Evolutionary conservation across 2,329 filamentous ascomycete species (phyloP), one percentile per base, ranked within the genome.

Genomic region (Alternaria brassicicola): DNA sequence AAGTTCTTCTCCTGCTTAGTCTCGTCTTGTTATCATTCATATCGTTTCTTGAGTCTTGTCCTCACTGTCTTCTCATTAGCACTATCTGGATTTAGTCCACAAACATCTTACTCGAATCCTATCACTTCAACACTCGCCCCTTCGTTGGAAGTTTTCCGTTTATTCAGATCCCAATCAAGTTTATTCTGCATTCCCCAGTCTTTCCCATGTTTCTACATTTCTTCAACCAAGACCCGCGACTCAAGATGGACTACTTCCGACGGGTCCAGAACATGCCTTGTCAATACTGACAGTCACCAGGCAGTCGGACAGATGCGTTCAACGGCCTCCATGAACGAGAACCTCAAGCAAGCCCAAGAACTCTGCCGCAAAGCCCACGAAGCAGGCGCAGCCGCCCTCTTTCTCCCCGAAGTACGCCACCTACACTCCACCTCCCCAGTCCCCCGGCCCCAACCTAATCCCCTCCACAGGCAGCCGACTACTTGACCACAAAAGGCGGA

Each of bases 381-480:
- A 26, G 88, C 88, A 55, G 92, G 92, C 42, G 93, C 93, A 54
- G 90, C 91, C 86, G 87, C 90, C 17, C 85, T 97, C 48, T 97
- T 98, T 80, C 88, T 97, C 52, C 94, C 94, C 12, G 94, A 61
- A 48, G 55, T 54, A 39, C 21, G 15, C 9, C 26, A 23, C 10
- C 19, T n/a, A 39, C 28, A 2, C 28, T 9, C 28, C 6, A 9
- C 6, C 4, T 30, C 28, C 9, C 28, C 28, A 30, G 9, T 21
- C 17, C 3, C 41, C 23, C 25, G n/a, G n/a, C n/a, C n/a, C n/a
- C n/a, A n/a, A n/a, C n/a, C n/a, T n/a, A n/a, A n/a, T n/a, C n/a
- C n/a, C n/a, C n/a, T n/a, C n/a, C n/a, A n/a, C 94, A 54, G n/a
- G 93, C 97, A 83, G 94, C 94, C 55, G 93, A 97, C 80, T 97